A percentile compares a stretch with the other conserved stretches of the same genome.
Conservation (phyloP, 2,329 filamentous ascomycete genomes). For the Daldinia sp. region DNA sequence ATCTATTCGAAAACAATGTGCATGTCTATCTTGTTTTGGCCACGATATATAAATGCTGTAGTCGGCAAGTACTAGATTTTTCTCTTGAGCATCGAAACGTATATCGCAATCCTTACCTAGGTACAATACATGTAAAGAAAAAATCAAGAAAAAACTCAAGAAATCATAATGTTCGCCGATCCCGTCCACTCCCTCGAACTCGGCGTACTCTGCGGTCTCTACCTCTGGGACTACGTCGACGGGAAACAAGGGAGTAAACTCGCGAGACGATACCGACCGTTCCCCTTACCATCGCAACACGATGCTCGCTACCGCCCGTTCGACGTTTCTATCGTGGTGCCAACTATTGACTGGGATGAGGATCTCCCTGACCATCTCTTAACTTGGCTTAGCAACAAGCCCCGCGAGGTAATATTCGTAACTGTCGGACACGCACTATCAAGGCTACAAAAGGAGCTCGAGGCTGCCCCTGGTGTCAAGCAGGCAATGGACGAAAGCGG, state of each 20-base stretch:
- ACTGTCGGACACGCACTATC: slow-evolving; percentile 33
- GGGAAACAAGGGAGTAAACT: slow-evolving; percentile 5
- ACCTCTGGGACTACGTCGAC: slow-evolving; percentile 37
- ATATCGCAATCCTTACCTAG: background rate
- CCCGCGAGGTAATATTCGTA: slow-evolving; percentile 49
- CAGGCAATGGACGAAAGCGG: background rate
- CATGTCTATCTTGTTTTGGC: background rate
- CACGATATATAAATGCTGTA: background rate
- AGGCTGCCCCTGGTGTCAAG: slow-evolving; percentile 20
- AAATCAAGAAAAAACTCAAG: background rate
- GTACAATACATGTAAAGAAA: background rate
- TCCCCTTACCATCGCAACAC: slow-evolving; percentile 25
- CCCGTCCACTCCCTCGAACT: background rate
- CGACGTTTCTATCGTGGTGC: slow-evolving; percentile 49
- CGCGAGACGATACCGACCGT: slow-evolving; percentile 33
- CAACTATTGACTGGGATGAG: slow-evolving; percentile 45
- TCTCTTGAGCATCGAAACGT: background rate
- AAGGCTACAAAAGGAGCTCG: slow-evolving; percentile 2
- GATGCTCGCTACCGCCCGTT: slow-evolving; percentile 5
- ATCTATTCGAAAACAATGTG: background rate
- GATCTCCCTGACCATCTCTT: slow-evolving; percentile 40
- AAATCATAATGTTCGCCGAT: background rate
- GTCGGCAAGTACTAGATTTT: background rate
- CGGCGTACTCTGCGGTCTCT: slow-evolving; percentile 17
- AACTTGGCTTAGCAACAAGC: slow-evolving; percentile 44